Evolutionary conservation across 2,329 filamentous ascomycete genomes (phyloP).

Genomic region (Shiraia sp.): DNA sequence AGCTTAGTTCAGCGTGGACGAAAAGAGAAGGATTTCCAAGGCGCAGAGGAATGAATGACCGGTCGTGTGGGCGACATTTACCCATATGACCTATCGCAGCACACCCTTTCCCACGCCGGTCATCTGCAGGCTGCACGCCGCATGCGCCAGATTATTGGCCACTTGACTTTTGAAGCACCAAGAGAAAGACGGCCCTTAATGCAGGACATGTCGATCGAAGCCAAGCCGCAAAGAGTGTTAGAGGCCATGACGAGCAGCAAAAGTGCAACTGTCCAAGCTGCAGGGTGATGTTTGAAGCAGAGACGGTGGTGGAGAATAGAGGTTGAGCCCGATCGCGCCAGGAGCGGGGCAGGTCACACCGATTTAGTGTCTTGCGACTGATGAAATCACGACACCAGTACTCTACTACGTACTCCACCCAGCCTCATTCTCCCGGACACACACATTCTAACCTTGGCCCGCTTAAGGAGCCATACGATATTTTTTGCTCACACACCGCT

Average conservation of each 20-base stretch:
- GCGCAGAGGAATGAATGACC: conserved; percentile 37
- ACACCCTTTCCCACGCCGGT: conserved; percentile 27
- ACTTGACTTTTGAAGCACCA: conserved; percentile 25
- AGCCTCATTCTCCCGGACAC: conserved; percentile 32
- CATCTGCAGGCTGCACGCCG: conserved; percentile 34
- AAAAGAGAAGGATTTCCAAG: conserved; percentile 34
- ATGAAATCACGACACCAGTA: conserved; percentile 15
- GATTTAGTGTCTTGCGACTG: conserved; percentile 7
- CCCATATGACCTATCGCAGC: conserved; percentile 26
- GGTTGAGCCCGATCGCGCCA: conserved; percentile 16
- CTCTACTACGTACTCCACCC: conserved; percentile 14
- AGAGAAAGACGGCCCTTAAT: conserved; percentile 31
- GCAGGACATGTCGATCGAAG: conserved; percentile 39
- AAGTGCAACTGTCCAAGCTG: conserved; percentile 20
- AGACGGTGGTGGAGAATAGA: conserved; percentile 14
- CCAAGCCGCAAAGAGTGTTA: conserved; percentile 11
- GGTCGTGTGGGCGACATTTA: conserved; percentile 31
- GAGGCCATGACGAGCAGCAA: conserved; percentile 15
- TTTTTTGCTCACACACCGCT: conserved; percentile 25
- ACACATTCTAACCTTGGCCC: conserved; percentile 14
- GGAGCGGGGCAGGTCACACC: conserved; percentile 24
- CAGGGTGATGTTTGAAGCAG: conserved; percentile 6
- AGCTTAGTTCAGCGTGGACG: conserved; percentile 41
- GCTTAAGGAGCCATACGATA: conserved; percentile 18
- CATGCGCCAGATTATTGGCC: conserved; percentile 27